A percentile compares a stretch with the other conserved stretches of the same genome.
Conservation (phyloP, 805 yeast genomes). For the Candida endomychidarum region DNA sequence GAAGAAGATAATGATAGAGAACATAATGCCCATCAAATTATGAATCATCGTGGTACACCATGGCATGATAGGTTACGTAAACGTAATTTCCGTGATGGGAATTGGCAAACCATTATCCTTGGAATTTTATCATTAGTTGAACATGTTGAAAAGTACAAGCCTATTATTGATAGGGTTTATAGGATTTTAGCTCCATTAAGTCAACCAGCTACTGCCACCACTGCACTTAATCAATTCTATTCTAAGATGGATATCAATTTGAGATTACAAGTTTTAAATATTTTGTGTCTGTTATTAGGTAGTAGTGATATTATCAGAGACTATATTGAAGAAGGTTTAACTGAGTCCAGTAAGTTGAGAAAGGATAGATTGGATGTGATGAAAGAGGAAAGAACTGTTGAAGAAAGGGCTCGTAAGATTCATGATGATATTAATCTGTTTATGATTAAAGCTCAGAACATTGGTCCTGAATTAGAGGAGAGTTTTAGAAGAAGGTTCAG, state of each 20-base stretch:
- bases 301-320: slow-evolving; percentile 59
- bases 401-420: slow-evolving; percentile 49
- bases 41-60: slow-evolving; percentile 57
- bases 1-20: slow-evolving; percentile 22
- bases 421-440: slow-evolving; percentile 20
- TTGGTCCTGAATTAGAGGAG: slow-evolving; percentile 11
- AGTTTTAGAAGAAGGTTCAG: slow-evolving; percentile 22
- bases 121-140: slow-evolving; percentile 68
- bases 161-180: slow-evolving; percentile 51
- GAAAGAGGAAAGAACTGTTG: slow-evolving; percentile 54
- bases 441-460: neutral
- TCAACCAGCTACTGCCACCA: slow-evolving; percentile 46
- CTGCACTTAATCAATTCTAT: slow-evolving; percentile 57
- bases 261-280: slow-evolving; percentile 56
- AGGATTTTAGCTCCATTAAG: slow-evolving; percentile 58
- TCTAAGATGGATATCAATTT: slow-evolving; percentile 49
- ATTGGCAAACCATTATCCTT: slow-evolving; percentile 76
- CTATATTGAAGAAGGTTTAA: slow-evolving; percentile 68
- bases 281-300: slow-evolving; percentile 62
- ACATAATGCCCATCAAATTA: slow-evolving; percentile 46
- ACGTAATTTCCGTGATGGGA: slow-evolving; percentile 77
- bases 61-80: slow-evolving; percentile 81
- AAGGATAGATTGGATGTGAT: slow-evolving; percentile 65
- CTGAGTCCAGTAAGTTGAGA: slow-evolving; percentile 58
- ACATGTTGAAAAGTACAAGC: slow-evolving; percentile 53